These are phyloP conservation scores for Leccinum aurantiacum DNA, from an alignment of 768 basidiomycete genomes.

Conservation along the genomic window DNA sequence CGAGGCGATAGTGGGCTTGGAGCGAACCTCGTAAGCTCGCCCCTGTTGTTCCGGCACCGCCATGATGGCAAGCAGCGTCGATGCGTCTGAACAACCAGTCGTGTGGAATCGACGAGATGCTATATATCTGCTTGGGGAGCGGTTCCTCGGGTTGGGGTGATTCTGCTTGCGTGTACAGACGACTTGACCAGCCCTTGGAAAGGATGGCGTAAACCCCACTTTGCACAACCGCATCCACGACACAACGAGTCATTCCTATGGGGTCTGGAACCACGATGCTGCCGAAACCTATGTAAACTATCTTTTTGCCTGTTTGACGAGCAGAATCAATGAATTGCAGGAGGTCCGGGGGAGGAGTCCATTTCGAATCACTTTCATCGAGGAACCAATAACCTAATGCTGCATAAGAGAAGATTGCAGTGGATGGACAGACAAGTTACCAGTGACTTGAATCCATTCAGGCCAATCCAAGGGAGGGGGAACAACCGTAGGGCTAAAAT, in stretches of 20 bases:
- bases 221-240: slow-evolving; percentile 82
- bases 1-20: not conserved
- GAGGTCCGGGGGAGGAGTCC: slow-evolving; percentile 81
- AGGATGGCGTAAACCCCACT: slow-evolving; percentile 91
- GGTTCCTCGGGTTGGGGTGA: slow-evolving; percentile 64
- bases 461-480: slow-evolving; percentile 98
- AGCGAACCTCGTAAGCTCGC: slow-evolving; percentile 84
- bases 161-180: slow-evolving; percentile 68
- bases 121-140: slow-evolving; percentile 76
- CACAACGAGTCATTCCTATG: slow-evolving; percentile 84
- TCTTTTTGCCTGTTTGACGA: slow-evolving; percentile 72
- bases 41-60: slow-evolving; percentile 95
- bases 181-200: slow-evolving; percentile 98
- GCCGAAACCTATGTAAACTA: slow-evolving; percentile 97
- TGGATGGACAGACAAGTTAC: slow-evolving; percentile 37
- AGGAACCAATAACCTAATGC: slow-evolving; percentile 92
- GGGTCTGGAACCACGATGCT: slow-evolving; percentile 97
- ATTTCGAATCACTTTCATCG: slow-evolving; percentile 91
- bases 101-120: slow-evolving; percentile 85
- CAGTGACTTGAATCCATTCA: slow-evolving; percentile 95
- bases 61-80: slow-evolving; percentile 97
- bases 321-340: slow-evolving; percentile 82
- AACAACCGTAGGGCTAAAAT: slow-evolving; percentile 89
- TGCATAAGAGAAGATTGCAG: slow-evolving; percentile 9
- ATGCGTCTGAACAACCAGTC: slow-evolving; percentile 95